Evolutionary conservation across 257 asterid species (phyloP).

Genomic region (Ballota nigra): DNA sequence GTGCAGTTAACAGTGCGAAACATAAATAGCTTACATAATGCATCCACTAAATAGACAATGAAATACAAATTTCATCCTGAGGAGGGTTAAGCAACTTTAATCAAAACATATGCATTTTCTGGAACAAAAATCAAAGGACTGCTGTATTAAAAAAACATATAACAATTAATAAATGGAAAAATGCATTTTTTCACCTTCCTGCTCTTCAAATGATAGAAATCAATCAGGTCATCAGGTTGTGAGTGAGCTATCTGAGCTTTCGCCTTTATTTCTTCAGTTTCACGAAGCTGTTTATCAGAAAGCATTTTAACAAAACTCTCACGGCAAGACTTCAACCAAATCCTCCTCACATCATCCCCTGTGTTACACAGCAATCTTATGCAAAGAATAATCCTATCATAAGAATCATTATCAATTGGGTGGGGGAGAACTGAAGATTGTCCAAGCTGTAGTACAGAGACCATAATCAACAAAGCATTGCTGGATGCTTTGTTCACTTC

Average conservation of each 20-base stretch:
- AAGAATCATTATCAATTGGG: conserved; percentile 90
- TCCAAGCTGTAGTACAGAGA: conserved; percentile 87
- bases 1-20: conserved; percentile 16
- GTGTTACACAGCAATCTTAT: conserved; percentile 69
- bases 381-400: conserved; percentile 79
- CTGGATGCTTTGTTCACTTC: conserved; percentile 79
- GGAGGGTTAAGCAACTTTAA: not conserved
- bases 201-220: conserved; percentile 94
- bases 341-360: conserved; percentile 67
- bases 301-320: conserved; percentile 94
- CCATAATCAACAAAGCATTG: conserved; percentile 65
- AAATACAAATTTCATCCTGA: not conserved
- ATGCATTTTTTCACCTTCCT: conserved; percentile 56
- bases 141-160: conserved; percentile 12
- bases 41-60: conserved; percentile 1
- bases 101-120: not conserved
- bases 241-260: conserved; percentile 75
- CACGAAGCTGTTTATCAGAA: conserved; percentile 87
- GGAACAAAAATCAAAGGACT: not conserved
- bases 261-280: conserved; percentile 85
- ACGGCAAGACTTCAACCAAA: conserved; percentile 87
- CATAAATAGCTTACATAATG: not conserved
- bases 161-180: conserved; percentile 2
- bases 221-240: conserved; percentile 95
- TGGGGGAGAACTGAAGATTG: conserved; percentile 87